Conservation (phyloP, 1,284 basidiomycete species). For the Puccinia coronata region DNA sequence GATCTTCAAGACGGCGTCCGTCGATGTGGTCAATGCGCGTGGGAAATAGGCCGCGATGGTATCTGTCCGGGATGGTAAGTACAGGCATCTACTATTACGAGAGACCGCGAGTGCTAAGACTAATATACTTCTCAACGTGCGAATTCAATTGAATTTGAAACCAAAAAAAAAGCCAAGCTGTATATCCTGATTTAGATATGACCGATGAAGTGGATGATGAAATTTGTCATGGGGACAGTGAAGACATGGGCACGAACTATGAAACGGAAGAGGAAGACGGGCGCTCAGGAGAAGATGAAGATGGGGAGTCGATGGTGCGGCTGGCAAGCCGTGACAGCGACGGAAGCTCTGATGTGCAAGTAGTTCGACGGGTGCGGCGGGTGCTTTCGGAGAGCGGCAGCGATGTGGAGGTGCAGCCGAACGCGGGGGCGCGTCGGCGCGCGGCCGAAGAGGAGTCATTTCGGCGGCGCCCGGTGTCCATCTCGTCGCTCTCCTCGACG, state of each 20-base stretch:
- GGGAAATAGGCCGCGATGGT: conserved; percentile 36
- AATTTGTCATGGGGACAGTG: background rate
- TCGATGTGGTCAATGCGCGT: conserved; percentile 35
- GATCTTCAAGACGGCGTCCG: conserved; percentile 41
- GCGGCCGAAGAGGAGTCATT: background rate
- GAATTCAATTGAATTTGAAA: background rate
- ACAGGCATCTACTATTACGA: background rate
- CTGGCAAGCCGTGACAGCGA: conserved; percentile 2
- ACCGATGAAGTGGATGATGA: conserved; percentile 21
- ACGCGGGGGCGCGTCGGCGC: background rate
- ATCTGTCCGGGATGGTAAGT: conserved; percentile 47
- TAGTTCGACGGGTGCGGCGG: background rate
- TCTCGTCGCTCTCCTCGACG: background rate
- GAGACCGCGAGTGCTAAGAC: too few species aligned
- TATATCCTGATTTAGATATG: conserved; percentile 10
- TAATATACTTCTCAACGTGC: background rate
- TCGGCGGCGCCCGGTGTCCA: background rate
- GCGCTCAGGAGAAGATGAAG: conserved; percentile 1
- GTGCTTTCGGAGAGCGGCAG: background rate
- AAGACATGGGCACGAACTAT: conserved; percentile 25
- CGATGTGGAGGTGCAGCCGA: background rate
- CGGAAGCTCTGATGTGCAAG: background rate
- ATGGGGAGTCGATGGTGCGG: conserved; percentile 14
- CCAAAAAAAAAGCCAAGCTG: background rate
- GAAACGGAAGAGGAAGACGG: background rate